These are phyloP conservation scores for Rhododendron williamsianum DNA, from an alignment of 148 eudicot genomes.

Conservation along the genomic window DNA sequence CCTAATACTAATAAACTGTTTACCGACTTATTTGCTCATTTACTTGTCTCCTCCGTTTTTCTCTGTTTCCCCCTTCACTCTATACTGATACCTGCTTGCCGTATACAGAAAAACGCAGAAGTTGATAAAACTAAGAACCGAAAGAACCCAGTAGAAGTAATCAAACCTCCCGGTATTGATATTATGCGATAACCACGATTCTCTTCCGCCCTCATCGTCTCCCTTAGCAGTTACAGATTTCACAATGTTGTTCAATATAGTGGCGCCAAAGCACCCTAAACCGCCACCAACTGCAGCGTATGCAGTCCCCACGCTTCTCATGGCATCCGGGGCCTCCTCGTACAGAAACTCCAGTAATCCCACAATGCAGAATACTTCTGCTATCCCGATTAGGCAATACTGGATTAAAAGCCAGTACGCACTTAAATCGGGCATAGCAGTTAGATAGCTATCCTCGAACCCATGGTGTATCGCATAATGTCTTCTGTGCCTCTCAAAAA, in stretches of 20 bases:
- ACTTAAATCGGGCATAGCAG: slow-evolving; percentile 65
- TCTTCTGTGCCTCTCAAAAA: slow-evolving; percentile 75
- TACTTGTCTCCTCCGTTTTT: slow-evolving; percentile 11
- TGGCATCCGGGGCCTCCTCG: slow-evolving; percentile 86
- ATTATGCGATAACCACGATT: slow-evolving; percentile 82
- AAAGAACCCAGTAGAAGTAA: slow-evolving; percentile 72
- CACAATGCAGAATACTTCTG: slow-evolving; percentile 76
- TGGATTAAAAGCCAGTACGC: slow-evolving; percentile 85
- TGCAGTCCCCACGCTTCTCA: slow-evolving; percentile 85
- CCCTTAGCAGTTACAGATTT: slow-evolving; percentile 39
- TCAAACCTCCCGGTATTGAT: slow-evolving; percentile 78
- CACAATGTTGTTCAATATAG: slow-evolving; percentile 54
- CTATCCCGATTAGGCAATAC: slow-evolving; percentile 78
- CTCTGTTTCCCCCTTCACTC: slow-evolving; percentile 26
- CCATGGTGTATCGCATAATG: slow-evolving; percentile 54
- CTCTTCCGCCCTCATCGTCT: slow-evolving; percentile 17
- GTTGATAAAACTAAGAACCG: slow-evolving; percentile 53
- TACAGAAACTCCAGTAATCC: slow-evolving; percentile 79
- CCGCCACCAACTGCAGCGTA: slow-evolving; percentile 88
- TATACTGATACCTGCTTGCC: slow-evolving; percentile 52
- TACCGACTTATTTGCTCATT: neutral
- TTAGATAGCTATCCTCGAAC: slow-evolving; percentile 49
- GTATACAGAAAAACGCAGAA: slow-evolving; percentile 57
- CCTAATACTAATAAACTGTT: neutral
- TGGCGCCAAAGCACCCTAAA: slow-evolving; percentile 76